phyloP scores from a whole-genome alignment of 2,329 filamentous ascomycete species.

The Paracoccidioides lutzii region DNA sequence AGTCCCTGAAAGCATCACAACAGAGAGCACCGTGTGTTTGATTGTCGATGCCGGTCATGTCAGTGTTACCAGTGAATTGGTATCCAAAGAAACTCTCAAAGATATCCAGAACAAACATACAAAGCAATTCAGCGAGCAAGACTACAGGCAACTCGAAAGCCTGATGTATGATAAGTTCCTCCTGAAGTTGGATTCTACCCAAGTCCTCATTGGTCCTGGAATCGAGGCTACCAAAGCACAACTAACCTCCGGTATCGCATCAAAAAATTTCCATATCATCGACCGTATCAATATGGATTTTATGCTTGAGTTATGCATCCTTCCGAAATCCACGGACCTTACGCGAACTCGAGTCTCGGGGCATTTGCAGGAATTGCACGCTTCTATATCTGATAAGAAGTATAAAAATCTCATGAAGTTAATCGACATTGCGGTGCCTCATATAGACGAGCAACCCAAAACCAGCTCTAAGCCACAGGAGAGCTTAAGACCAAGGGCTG shows the following conservation, averaged over 20 bases:
- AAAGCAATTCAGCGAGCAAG: slow-evolving; percentile 74
- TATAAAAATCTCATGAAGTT: slow-evolving; percentile 96
- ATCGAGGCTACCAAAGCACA: slow-evolving; percentile 82
- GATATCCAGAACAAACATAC: slow-evolving; percentile 86
- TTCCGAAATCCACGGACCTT: slow-evolving; percentile 89
- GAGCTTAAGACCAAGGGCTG: slow-evolving; percentile 24
- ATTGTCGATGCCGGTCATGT: slow-evolving; percentile 95
- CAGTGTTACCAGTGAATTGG: slow-evolving; percentile 83
- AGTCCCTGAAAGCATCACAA: slow-evolving; percentile 81
- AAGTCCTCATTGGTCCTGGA: slow-evolving; percentile 87
- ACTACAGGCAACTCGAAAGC: slow-evolving; percentile 75
- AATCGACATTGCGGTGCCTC: slow-evolving; percentile 88
- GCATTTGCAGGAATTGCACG: slow-evolving; percentile 82
- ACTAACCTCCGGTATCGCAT: slow-evolving; percentile 53
- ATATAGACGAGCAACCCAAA: slow-evolving; percentile 45
- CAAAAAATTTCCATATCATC: slow-evolving; percentile 71
- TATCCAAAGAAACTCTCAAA: slow-evolving; percentile 78
- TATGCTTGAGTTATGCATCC: slow-evolving; percentile 84
- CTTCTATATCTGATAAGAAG: slow-evolving; percentile 82
- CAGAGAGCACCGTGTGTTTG: slow-evolving; percentile 67
- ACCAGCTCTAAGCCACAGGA: slow-evolving; percentile 24
- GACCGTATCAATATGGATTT: slow-evolving; percentile 98
- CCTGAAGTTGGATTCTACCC: slow-evolving; percentile 84
- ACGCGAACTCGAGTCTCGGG: slow-evolving; percentile 87
- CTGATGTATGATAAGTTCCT: slow-evolving; percentile 97